phyloP scores from a whole-genome alignment of 108 stramenopile genomes.

The Cyclotella cryptica region DNA sequence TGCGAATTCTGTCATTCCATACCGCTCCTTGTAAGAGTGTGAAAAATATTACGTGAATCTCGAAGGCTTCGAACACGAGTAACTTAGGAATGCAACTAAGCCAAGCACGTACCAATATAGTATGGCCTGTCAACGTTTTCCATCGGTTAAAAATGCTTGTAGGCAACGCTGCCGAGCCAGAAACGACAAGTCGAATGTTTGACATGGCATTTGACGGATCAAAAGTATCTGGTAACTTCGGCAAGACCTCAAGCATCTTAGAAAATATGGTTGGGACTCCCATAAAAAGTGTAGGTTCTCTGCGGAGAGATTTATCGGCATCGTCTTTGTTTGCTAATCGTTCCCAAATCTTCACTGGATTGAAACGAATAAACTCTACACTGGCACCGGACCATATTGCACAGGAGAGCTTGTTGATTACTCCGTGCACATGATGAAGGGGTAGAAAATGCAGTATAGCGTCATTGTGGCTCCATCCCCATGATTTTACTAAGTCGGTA shows the following conservation, averaged over 20 bases:
- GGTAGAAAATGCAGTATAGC: slow-evolving; percentile 55
- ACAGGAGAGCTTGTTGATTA: slow-evolving; percentile 55
- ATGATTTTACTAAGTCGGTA: slow-evolving; percentile 53
- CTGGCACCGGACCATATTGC: slow-evolving; percentile 52
- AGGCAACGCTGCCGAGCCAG: slow-evolving; percentile 61
- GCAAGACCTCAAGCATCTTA: slow-evolving; percentile 24
- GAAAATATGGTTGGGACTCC: slow-evolving; percentile 41
- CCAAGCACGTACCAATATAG: slow-evolving; percentile 37
- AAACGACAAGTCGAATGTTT: slow-evolving; percentile 53
- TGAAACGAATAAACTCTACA: slow-evolving; percentile 54
- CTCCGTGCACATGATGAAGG: slow-evolving; percentile 61
- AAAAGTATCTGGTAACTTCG: slow-evolving; percentile 21
- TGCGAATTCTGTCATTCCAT: slow-evolving; percentile 66
- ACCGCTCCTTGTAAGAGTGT: slow-evolving; percentile 27
- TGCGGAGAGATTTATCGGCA: not conserved
- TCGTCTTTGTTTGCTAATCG: slow-evolving; percentile 26
- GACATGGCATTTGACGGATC: slow-evolving; percentile 29
- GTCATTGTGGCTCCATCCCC: slow-evolving; percentile 55
- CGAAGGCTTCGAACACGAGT: not conserved
- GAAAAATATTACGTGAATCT: not conserved
- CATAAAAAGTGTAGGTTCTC: slow-evolving; percentile 39
- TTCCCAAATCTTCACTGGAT: slow-evolving; percentile 48
- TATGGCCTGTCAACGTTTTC: slow-evolving; percentile 53
- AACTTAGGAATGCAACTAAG: not conserved
- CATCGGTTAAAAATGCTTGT: slow-evolving; percentile 40